These are phyloP conservation scores for Rhizopogon parksii DNA, from an alignment of 1,284 basidiomycete genomes.

Conservation along the genomic window DNA sequence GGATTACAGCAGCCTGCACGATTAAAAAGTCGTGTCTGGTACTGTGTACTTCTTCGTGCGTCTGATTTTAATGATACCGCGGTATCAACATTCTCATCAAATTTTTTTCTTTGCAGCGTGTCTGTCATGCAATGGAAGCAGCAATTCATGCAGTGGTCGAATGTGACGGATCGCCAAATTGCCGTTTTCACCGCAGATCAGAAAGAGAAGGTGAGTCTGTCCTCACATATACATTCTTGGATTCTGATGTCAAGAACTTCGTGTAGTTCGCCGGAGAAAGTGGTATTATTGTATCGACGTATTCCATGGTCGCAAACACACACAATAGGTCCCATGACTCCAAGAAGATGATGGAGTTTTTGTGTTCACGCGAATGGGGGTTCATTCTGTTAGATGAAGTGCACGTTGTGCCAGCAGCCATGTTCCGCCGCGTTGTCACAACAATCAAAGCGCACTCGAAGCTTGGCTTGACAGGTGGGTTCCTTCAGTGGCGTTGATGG, in stretches of 20 bases:
- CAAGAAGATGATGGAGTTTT: slow-evolving; percentile 98
- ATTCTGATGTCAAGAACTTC: slow-evolving; percentile 1
- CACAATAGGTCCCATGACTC: slow-evolving; percentile 94
- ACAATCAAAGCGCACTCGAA: slow-evolving; percentile 98
- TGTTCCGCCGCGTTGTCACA: slow-evolving; percentile 94
- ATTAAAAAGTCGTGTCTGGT: slow-evolving; percentile 99
- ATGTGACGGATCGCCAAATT: slow-evolving; percentile 91
- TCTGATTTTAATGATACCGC: slow-evolving; percentile 11
- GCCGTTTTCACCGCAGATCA: slow-evolving; percentile 94
- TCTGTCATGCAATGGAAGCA: slow-evolving; percentile 98
- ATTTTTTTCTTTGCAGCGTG: slow-evolving; percentile 52
- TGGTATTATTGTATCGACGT: slow-evolving; percentile 94
- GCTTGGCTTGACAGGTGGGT: slow-evolving; percentile 82
- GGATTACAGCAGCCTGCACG: slow-evolving; percentile 97
- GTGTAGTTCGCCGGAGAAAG: slow-evolving; percentile 84
- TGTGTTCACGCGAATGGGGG: slow-evolving; percentile 91
- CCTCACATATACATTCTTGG: neutral
- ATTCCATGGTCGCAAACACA: slow-evolving; percentile 97
- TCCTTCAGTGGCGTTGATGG: neutral
- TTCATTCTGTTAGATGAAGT: slow-evolving; percentile 95
- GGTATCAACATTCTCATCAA: neutral
- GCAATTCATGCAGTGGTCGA: slow-evolving; percentile 96
- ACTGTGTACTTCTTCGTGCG: slow-evolving; percentile 92
- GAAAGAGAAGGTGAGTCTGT: slow-evolving; percentile 76
- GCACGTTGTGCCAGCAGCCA: slow-evolving; percentile 94